A percentile compares a stretch with the other conserved stretches of the same genome.
Evolutionary conservation across 2,329 filamentous ascomycete species (phyloP).

Genomic region (Tolypocladium album): DNA sequence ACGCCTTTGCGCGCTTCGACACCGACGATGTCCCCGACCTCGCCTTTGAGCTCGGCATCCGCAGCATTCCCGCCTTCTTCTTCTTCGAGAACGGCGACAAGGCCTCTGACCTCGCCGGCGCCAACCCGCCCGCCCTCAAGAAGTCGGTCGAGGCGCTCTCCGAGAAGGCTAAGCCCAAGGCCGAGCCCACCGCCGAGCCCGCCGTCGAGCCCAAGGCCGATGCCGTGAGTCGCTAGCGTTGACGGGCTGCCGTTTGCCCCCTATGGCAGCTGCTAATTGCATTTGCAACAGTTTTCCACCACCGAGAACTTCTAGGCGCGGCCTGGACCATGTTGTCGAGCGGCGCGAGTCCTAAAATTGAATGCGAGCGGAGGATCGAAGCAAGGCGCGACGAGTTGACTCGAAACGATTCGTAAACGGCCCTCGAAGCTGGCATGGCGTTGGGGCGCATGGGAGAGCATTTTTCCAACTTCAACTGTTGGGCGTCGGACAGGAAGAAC

Average conservation of each 20-base stretch:
- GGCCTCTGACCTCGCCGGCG: conserved; percentile 31
- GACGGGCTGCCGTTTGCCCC: background rate
- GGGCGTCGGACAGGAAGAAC: background rate
- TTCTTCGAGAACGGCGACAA: conserved; percentile 46
- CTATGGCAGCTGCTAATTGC: background rate
- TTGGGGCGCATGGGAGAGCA: background rate
- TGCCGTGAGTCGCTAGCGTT: conserved; percentile 3
- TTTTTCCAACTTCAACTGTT: background rate
- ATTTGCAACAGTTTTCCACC: conserved; percentile 8
- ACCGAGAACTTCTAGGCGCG: conserved; percentile 10
- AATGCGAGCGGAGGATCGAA: background rate
- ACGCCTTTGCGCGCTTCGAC: conserved; percentile 49
- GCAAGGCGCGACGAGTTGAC: background rate
- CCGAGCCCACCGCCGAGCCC: too few relatives aligned
- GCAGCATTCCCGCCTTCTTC: conserved; percentile 49
- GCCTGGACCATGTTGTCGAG: background rate
- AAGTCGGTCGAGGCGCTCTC: conserved; percentile 13
- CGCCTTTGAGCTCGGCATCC: conserved; percentile 37
- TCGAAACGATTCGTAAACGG: background rate
- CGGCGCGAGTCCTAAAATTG: background rate
- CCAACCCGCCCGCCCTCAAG: conserved; percentile 21
- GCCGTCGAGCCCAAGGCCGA: background rate
- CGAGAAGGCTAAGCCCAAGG: conserved; percentile 13
- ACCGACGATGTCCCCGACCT: conserved; percentile 43
- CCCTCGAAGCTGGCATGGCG: background rate